A percentile compares a stretch with the other conserved stretches of the same genome.
Conservation (phyloP, 768 basidiomycete species). For the Coprinopsis strossmayeri region DNA sequence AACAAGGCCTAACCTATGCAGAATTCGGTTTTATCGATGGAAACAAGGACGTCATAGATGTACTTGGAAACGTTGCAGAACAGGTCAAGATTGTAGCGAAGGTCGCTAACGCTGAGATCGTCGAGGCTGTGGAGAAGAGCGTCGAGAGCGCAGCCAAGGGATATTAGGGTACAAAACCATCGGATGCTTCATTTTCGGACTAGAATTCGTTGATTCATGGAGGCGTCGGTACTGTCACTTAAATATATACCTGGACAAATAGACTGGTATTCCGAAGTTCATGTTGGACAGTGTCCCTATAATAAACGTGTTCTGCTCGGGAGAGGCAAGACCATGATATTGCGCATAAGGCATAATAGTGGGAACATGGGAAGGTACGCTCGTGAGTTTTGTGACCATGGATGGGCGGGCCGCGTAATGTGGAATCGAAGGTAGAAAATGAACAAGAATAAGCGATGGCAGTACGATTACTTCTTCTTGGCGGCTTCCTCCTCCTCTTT, state of each 20-base stretch:
- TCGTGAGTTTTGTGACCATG: conserved; percentile 33
- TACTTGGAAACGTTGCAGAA: conserved; percentile 78
- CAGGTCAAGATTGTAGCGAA: conserved; percentile 78
- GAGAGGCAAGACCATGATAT: neutral
- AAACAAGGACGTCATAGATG: conserved; percentile 78
- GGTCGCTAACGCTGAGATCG: conserved; percentile 74
- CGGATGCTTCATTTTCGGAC: too few species aligned
- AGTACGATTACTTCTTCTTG: conserved; percentile 73
- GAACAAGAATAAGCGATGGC: conserved; percentile 19
- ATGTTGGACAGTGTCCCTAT: too few species aligned
- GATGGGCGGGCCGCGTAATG: conserved; percentile 20
- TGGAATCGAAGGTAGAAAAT: conserved; percentile 13
- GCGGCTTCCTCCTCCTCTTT: conserved; percentile 89
- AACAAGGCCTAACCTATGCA: conserved; percentile 80
- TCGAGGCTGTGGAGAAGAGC: conserved; percentile 53
- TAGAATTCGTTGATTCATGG: too few species aligned
- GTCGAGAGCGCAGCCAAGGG: conserved; percentile 15
- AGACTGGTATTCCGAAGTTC: too few species aligned
- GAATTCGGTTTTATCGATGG: conserved; percentile 89
- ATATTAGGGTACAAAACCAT: too few species aligned
- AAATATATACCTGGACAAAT: too few species aligned
- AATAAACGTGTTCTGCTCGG: neutral
- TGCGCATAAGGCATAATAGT: neutral
- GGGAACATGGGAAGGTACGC: conserved; percentile 24
- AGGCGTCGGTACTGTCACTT: too few species aligned